Percentiles rank a stretch among this genome's conserved stretches.
Conservation (phyloP, 2,329 filamentous ascomycete genomes). For the Raffaelea albimanens region DNA sequence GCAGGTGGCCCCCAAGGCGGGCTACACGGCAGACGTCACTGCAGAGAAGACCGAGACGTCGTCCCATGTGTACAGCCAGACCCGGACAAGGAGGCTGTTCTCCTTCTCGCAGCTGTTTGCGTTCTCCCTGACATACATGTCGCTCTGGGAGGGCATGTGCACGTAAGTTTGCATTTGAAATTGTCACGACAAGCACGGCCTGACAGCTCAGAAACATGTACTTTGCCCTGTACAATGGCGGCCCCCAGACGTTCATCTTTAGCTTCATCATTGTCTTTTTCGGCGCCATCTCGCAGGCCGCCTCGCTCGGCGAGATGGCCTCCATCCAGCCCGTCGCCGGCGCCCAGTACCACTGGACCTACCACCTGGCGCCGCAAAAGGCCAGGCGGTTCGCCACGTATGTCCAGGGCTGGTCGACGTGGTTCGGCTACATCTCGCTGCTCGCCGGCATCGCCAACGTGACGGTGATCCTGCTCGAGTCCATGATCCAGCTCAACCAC, state of each 20-base stretch:
- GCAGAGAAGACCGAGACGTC: background rate
- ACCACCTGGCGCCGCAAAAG: conserved; percentile 7
- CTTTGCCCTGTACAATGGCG: conserved; percentile 22
- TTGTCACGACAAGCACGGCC: too few relatives aligned
- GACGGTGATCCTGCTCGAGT: conserved; percentile 22
- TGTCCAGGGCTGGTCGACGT: conserved; percentile 27
- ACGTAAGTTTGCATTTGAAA: background rate
- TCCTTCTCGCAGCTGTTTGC: conserved; percentile 10
- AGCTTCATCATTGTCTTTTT: conserved; percentile 20
- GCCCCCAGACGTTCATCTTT: conserved; percentile 21
- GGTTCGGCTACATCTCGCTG: conserved; percentile 28
- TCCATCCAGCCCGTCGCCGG: conserved; percentile 30
- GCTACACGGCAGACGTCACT: background rate
- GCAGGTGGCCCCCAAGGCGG: too few relatives aligned
- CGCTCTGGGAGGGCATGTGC: conserved; percentile 8
- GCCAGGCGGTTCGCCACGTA: conserved; percentile 6
- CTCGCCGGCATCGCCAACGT: conserved; percentile 24
- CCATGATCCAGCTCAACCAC: conserved; percentile 9
- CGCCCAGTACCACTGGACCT: conserved; percentile 32
- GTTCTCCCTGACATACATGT: conserved; percentile 8
- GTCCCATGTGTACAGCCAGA: conserved; percentile 7
- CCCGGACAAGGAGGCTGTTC: conserved; percentile 8
- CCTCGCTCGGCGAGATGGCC: conserved; percentile 28
- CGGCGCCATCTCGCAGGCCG: conserved; percentile 21
- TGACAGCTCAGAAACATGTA: conserved; percentile 8